A percentile compares a stretch with the other conserved stretches of the same genome.
Evolutionary conservation across 495 filamentous ascomycete species (phyloP).

Genomic region (Penicillium goetzii): DNA sequence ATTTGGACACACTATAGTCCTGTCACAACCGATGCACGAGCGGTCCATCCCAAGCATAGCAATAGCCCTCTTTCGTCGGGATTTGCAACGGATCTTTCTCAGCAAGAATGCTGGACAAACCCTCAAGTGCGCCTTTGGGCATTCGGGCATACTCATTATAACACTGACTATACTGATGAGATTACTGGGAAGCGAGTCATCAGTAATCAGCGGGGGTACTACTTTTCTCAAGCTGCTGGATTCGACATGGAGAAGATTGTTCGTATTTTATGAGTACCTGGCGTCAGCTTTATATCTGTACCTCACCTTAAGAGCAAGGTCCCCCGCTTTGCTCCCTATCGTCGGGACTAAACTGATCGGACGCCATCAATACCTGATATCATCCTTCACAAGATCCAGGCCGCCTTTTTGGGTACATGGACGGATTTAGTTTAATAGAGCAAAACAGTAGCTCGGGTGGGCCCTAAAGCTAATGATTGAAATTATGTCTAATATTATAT

Average conservation of each 20-base stretch:
- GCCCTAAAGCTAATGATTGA: too few relatives aligned
- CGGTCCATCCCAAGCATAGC: slow-evolving; percentile 46
- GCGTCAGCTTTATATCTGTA: too few relatives aligned
- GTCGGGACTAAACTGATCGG: too few relatives aligned
- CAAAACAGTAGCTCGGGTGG: too few relatives aligned
- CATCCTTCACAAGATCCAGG: too few relatives aligned
- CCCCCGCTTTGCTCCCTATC: too few relatives aligned
- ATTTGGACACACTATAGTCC: slow-evolving; percentile 61
- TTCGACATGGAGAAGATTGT: slow-evolving; percentile 37
- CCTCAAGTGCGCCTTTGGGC: slow-evolving; percentile 54
- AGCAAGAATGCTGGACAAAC: slow-evolving; percentile 50
- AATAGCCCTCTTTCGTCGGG: slow-evolving; percentile 42
- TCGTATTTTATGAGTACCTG: slow-evolving; percentile 4
- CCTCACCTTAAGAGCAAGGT: too few relatives aligned
- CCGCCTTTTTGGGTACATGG: too few relatives aligned
- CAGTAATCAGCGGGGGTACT: slow-evolving; percentile 46
- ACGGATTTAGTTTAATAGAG: too few relatives aligned
- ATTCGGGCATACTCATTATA: slow-evolving; percentile 62
- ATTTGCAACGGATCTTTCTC: slow-evolving; percentile 53
- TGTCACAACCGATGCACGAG: slow-evolving; percentile 33
- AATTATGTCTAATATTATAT: too few relatives aligned
- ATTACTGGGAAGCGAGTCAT: slow-evolving; percentile 36
- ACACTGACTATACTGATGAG: slow-evolving; percentile 45
- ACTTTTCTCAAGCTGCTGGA: slow-evolving; percentile 34
- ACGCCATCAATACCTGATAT: too few relatives aligned